Evolutionary conservation across 202 grass and related monocot genomes (phyloP).

Genomic region (Panicum hallii): DNA sequence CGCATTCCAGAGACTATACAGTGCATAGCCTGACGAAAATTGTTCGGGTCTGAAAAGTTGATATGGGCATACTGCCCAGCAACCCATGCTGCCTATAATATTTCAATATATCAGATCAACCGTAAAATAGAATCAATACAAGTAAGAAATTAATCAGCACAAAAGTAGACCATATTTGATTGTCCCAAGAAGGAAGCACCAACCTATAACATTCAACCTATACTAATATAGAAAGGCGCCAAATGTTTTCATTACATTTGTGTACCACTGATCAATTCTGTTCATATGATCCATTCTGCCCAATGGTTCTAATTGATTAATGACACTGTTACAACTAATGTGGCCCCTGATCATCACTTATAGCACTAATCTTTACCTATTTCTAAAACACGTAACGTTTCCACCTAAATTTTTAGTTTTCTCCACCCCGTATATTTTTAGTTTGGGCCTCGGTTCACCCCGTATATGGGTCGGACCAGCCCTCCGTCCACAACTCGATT

Average conservation of each 20-base stretch:
- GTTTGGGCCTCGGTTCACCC: too few species aligned
- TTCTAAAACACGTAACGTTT: too few species aligned
- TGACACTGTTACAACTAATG: not conserved
- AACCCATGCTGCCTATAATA: slow-evolving; percentile 90
- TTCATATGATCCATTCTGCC: not conserved
- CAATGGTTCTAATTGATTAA: not conserved
- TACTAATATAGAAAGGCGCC: not conserved
- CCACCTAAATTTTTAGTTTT: too few species aligned
- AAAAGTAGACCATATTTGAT: slow-evolving; percentile 19
- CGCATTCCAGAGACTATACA: slow-evolving; percentile 73
- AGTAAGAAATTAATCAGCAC: not conserved
- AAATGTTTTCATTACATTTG: not conserved
- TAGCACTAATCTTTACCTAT: not conserved
- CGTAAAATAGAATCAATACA: not conserved
- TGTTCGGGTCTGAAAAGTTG: slow-evolving; percentile 65
- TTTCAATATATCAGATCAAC: slow-evolving; percentile 45
- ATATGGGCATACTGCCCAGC: slow-evolving; percentile 96
- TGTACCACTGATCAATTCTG: not conserved
- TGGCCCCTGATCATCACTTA: not conserved
- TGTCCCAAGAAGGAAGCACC: not conserved
- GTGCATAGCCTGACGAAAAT: slow-evolving; percentile 74
- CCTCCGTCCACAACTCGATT: too few species aligned
- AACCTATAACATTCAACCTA: not conserved
- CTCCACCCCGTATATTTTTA: too few species aligned
- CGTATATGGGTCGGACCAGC: too few species aligned